A percentile compares a stretch with the other conserved stretches of the same genome.
These are phyloP conservation scores for Ciborinia camelliae DNA, from an alignment of 2,329 filamentous ascomycete species.

Conservation along the genomic window DNA sequence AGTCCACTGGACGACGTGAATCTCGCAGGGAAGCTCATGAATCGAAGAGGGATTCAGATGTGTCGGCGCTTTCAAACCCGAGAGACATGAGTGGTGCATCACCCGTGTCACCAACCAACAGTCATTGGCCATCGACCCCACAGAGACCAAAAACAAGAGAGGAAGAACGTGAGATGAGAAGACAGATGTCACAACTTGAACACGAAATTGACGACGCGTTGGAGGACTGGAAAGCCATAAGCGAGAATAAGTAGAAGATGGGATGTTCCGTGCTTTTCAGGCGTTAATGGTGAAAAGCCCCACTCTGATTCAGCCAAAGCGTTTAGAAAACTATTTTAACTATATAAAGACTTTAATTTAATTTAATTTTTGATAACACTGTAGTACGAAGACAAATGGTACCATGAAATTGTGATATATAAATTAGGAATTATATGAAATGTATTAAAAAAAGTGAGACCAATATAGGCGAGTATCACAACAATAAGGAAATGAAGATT, in stretches of 20 bases:
- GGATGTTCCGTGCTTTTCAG: not conserved
- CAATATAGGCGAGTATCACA: too few species aligned
- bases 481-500: too few species aligned
- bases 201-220: conserved; percentile 2
- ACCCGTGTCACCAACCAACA: conserved; percentile 1
- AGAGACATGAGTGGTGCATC: not conserved
- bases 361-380: too few species aligned
- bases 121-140: not conserved
- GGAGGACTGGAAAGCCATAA: conserved; percentile 3
- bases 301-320: not conserved
- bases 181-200: not conserved
- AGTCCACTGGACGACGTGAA: not conserved
- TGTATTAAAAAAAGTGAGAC: too few species aligned
- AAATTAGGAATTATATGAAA: not conserved
- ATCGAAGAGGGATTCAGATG: not conserved
- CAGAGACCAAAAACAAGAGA: not conserved
- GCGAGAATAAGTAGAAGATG: not conserved
- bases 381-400: not conserved
- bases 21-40: not conserved
- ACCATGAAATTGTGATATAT: not conserved
- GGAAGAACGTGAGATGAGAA: not conserved
- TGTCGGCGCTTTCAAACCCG: not conserved
- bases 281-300: not conserved
- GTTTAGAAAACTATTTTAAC: too few species aligned
- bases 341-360: too few species aligned